Evolutionary conservation across 2,329 filamentous ascomycete genomes (phyloP).

Genomic region (Colletotrichum gloeosporioides): DNA sequence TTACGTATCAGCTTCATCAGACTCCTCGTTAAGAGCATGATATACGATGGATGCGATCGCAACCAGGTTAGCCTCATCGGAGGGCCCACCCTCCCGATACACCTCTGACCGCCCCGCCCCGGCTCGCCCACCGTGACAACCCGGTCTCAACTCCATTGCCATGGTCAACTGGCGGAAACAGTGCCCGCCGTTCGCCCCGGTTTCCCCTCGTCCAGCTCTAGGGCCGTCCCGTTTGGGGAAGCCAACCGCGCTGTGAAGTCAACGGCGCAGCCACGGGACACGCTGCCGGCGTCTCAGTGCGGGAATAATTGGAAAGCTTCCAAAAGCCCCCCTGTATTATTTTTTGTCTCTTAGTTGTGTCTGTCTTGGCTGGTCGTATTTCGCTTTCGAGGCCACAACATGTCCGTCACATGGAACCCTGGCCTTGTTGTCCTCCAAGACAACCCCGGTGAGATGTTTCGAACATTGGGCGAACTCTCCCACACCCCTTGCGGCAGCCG

Average conservation of each 20-base stretch:
- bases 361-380: constrained; percentile 6
- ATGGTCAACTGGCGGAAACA: not conserved
- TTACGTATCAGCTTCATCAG: constrained; percentile 10
- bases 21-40: not conserved
- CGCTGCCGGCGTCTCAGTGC: not conserved
- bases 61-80: not conserved
- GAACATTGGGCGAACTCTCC: not conserved
- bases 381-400: constrained; percentile 2
- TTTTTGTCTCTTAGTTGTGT: not conserved
- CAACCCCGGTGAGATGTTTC: not conserved
- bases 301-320: not conserved
- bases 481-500: not conserved
- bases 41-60: not conserved
- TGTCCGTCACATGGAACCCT: not conserved
- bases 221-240: not conserved
- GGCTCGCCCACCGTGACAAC: not conserved
- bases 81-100: not conserved
- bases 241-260: not conserved
- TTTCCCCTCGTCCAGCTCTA: not conserved
- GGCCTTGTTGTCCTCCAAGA: not conserved
- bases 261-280: not conserved
- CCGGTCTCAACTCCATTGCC: not conserved
- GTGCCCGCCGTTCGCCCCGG: not conserved
- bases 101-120: not conserved
- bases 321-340: not conserved